These are phyloP conservation scores for Apodospora peruviana DNA, from an alignment of 495 filamentous ascomycete genomes.

Conservation along the genomic window DNA sequence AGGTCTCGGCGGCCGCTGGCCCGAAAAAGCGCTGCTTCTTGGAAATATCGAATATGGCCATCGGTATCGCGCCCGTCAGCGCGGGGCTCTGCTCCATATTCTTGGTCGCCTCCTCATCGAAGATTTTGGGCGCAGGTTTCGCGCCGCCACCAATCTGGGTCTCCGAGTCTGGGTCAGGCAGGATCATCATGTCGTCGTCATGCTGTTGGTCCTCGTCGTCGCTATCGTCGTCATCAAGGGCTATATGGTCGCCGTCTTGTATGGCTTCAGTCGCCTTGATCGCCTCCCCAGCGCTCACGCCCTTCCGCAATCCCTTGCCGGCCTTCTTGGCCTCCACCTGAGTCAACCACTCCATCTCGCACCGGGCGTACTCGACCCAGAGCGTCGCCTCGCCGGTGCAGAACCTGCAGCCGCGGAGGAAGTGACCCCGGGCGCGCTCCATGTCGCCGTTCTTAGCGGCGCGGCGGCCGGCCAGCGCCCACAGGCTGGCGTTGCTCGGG, in stretches of 20 bases:
- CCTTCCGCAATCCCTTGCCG: conserved; percentile 48
- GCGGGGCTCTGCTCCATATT: conserved; percentile 73
- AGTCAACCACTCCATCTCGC: conserved; percentile 87
- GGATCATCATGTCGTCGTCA: conserved; percentile 38
- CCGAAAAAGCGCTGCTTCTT: conserved; percentile 69
- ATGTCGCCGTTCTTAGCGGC: conserved; percentile 79
- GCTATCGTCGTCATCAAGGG: conserved; percentile 34
- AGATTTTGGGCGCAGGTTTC: conserved; percentile 27
- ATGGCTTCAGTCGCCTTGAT: conserved; percentile 30
- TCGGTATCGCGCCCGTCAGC: conserved; percentile 81
- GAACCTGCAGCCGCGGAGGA: conserved; percentile 86
- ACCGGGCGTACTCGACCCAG: conserved; percentile 85
- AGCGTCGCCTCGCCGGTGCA: conserved; percentile 64
- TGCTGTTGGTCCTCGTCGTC: conserved; percentile 35
- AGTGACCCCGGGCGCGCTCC: conserved; percentile 67
- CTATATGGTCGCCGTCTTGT: conserved; percentile 23
- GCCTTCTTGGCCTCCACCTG: conserved; percentile 70
- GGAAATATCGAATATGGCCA: conserved; percentile 85
- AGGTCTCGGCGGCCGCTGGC: conserved; percentile 58
- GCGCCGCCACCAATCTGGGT: conserved; percentile 7
- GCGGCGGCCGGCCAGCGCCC: conserved; percentile 77
- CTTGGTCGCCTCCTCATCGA: conserved; percentile 53
- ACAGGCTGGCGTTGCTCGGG: conserved; percentile 75
- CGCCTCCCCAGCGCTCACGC: conserved; percentile 31
- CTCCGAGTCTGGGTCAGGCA: conserved; percentile 33